Percentiles rank a stretch among this genome's conserved stretches.
Conservation (phyloP, 305 asterid genomes). For the Petunia hybrid region DNA sequence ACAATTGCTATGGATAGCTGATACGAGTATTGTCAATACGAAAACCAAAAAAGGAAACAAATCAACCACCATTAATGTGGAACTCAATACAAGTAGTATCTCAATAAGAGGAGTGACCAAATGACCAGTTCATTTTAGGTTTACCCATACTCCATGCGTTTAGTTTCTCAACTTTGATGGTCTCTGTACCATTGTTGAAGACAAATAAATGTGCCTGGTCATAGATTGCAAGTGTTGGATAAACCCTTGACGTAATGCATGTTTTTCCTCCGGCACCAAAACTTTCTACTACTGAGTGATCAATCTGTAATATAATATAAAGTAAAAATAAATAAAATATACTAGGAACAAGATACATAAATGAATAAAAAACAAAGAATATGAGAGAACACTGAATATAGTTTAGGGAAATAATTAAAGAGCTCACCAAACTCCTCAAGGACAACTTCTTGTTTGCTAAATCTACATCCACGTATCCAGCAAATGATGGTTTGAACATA, state of each 20-base stretch:
- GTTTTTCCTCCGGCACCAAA: slow-evolving; percentile 53
- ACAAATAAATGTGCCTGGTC: slow-evolving; percentile 44
- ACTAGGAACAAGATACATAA: neutral
- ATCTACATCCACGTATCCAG: slow-evolving; percentile 52
- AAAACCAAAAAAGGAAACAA: neutral
- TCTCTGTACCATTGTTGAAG: slow-evolving; percentile 56
- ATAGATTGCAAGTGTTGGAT: slow-evolving; percentile 45
- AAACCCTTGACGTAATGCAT: slow-evolving; percentile 52
- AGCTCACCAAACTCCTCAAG: slow-evolving; percentile 49
- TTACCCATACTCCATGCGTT: slow-evolving; percentile 52
- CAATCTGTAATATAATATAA: slow-evolving; percentile 42
- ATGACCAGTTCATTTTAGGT: slow-evolving; percentile 27
- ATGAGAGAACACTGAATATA: neutral
- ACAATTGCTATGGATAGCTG: too few relatives aligned
- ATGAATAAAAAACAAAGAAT: neutral
- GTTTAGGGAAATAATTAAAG: neutral
- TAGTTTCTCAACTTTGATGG: slow-evolving; percentile 39
- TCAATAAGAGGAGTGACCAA: neutral
- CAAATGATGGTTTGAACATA: slow-evolving; percentile 48
- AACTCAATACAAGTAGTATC: neutral
- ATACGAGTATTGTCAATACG: neutral
- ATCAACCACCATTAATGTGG: neutral
- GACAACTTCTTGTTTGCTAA: slow-evolving; percentile 41
- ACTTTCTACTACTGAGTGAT: slow-evolving; percentile 57
- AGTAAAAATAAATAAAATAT: neutral